Conservation (phyloP, 2,329 filamentous ascomycete genomes). For the Podosphaera fusca region DNA sequence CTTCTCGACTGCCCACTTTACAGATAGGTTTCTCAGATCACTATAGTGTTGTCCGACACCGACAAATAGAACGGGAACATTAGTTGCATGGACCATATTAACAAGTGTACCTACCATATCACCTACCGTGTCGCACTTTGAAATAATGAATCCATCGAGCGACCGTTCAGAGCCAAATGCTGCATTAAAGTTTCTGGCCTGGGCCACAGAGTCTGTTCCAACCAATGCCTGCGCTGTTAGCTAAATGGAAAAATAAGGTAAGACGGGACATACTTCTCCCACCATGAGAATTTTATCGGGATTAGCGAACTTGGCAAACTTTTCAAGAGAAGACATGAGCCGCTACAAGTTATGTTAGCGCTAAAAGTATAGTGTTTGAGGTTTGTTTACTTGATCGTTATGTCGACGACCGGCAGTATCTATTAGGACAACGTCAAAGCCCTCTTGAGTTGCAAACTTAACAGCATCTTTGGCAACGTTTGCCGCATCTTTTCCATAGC, state of each 20-base stretch:
- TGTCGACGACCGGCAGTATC: constrained; percentile 88
- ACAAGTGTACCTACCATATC: constrained; percentile 80
- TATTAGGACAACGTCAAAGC: constrained; percentile 84
- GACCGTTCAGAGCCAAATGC: constrained; percentile 62
- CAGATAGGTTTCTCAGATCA: constrained; percentile 44
- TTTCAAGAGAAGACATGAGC: constrained; percentile 89
- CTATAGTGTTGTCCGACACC: constrained; percentile 51
- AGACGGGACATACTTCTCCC: constrained; percentile 22
- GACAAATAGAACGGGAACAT: constrained; percentile 85
- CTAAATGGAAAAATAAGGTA: background rate
- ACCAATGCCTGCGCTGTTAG: constrained; percentile 43
- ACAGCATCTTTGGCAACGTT: constrained; percentile 90
- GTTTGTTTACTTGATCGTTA: constrained; percentile 43
- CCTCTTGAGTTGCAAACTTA: constrained; percentile 46
- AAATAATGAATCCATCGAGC: constrained; percentile 93
- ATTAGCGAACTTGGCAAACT: constrained; percentile 86
- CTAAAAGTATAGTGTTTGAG: background rate
- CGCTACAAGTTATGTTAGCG: constrained; percentile 20
- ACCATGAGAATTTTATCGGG: constrained; percentile 99
- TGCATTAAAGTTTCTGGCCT: constrained; percentile 88
- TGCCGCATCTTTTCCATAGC: constrained; percentile 93
- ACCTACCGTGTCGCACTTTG: constrained; percentile 96
- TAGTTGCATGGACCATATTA: constrained; percentile 90
- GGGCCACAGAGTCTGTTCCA: constrained; percentile 82
- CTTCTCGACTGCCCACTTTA: constrained; percentile 46